These are phyloP conservation scores for Aspergillus proliferans DNA, from an alignment of 2,329 filamentous ascomycete species.

Conservation along the genomic window DNA sequence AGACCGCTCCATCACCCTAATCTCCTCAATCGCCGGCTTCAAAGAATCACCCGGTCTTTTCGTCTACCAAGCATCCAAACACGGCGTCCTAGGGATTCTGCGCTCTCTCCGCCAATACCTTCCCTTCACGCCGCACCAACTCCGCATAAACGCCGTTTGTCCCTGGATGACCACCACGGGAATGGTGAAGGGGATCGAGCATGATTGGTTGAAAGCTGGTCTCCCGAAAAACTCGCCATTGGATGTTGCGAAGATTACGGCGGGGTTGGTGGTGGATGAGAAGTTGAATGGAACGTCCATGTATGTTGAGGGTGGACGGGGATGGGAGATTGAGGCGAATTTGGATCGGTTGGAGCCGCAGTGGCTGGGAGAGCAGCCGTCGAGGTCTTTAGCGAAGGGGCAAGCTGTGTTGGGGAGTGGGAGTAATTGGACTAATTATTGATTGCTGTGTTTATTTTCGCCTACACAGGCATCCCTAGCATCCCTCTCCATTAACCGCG, in stretches of 20 bases:
- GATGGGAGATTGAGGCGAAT: slow-evolving; percentile 41
- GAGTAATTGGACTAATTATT: slow-evolving; percentile 9
- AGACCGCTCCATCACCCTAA: slow-evolving; percentile 40
- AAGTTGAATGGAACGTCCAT: slow-evolving; percentile 37
- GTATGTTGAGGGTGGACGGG: slow-evolving; percentile 39
- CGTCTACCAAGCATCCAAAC: slow-evolving; percentile 45
- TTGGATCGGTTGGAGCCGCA: slow-evolving; percentile 35
- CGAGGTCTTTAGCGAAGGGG: slow-evolving; percentile 27
- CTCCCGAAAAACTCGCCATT: slow-evolving; percentile 36
- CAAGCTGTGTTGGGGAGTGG: slow-evolving; percentile 28
- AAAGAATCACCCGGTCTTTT: slow-evolving; percentile 44
- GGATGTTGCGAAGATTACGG: slow-evolving; percentile 37
- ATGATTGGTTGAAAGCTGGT: slow-evolving; percentile 31
- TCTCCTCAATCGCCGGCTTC: slow-evolving; percentile 45
- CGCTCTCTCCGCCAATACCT: slow-evolving; percentile 37
- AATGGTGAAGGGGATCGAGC: slow-evolving; percentile 30
- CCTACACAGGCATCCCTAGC: too few relatives aligned
- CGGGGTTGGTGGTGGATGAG: slow-evolving; percentile 29
- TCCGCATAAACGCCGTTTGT: slow-evolving; percentile 42
- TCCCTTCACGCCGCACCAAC: slow-evolving; percentile 27
- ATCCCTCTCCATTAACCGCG: slow-evolving; percentile 9
- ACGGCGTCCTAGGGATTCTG: slow-evolving; percentile 48
- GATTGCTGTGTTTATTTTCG: not conserved
- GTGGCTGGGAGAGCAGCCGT: slow-evolving; percentile 40
- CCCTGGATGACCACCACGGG: slow-evolving; percentile 40